Conservation (phyloP, 148 eudicot species). For the Amaranthus hypochondriacus region DNA sequence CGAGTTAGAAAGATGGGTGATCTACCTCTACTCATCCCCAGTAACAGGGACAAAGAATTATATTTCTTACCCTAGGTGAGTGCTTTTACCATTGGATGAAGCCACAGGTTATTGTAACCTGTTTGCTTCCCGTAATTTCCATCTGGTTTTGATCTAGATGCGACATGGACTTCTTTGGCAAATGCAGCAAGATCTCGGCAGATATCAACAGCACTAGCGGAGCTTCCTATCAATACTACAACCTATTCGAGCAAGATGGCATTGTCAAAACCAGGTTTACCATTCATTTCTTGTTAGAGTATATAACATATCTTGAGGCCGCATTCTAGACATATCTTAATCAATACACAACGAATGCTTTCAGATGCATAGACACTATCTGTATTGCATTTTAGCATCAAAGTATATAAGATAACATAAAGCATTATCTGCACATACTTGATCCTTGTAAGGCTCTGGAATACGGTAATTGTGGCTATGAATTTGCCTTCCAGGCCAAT, state of each 20-base stretch:
- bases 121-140: slow-evolving; percentile 34
- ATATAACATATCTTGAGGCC: too few relatives aligned
- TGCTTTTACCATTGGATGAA: slow-evolving; percentile 71
- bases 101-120: slow-evolving; percentile 70
- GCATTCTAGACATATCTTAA: too few relatives aligned
- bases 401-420: neutral
- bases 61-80: slow-evolving; percentile 20
- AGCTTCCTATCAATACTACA: slow-evolving; percentile 74
- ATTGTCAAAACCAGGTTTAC: slow-evolving; percentile 1
- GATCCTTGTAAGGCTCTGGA: slow-evolving; percentile 66
- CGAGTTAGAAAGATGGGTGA: slow-evolving; percentile 14
- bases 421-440: slow-evolving; percentile 37
- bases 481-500: slow-evolving; percentile 87
- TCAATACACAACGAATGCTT: neutral
- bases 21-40: slow-evolving; percentile 10
- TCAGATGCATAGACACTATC: neutral
- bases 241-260: slow-evolving; percentile 35
- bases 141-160: slow-evolving; percentile 55
- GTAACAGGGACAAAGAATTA: slow-evolving; percentile 12
- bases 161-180: slow-evolving; percentile 88
- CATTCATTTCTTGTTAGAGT: neutral
- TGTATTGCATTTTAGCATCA: neutral
- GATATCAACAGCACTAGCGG: slow-evolving; percentile 84
- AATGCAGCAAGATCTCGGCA: slow-evolving; percentile 62
- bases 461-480: slow-evolving; percentile 95